A percentile compares a stretch with the other conserved stretches of the same genome.
Conservation (phyloP, 148 eudicot species). For the Spergularia bocconei region DNA sequence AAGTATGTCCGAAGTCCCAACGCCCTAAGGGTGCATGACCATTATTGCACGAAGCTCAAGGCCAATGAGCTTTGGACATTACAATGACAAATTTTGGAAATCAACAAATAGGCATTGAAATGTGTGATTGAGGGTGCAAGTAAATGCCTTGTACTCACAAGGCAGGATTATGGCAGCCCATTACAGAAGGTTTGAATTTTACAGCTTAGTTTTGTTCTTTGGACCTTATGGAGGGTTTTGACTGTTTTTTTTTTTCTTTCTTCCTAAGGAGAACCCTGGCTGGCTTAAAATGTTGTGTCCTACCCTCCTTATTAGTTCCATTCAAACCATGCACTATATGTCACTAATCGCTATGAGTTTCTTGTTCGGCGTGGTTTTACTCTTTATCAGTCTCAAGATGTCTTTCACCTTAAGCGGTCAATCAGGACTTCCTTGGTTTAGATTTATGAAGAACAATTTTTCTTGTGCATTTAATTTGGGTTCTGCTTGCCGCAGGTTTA, state of each 20-base stretch:
- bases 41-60: neutral
- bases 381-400: neutral
- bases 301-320: neutral
- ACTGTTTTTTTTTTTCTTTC: neutral
- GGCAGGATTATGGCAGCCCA: too few relatives aligned
- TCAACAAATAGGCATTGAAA: too few relatives aligned
- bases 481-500: slow-evolving; percentile 58
- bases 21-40: too few relatives aligned
- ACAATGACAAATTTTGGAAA: neutral
- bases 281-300: neutral
- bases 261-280: neutral
- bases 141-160: too few relatives aligned
- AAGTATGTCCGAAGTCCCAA: too few relatives aligned
- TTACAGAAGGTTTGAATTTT: neutral
- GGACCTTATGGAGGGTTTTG: neutral
- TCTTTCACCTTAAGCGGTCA: neutral
- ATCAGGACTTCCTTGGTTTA: neutral
- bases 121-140: too few relatives aligned
- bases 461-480: neutral
- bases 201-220: neutral
- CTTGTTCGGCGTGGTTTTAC: neutral
- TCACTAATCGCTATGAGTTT: neutral
- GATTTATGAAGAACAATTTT: neutral
- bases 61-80: neutral
- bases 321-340: neutral